A percentile compares a stretch with the other conserved stretches of the same genome.
phyloP scores from a whole-genome alignment of 345 rosid species.

The Syzygium oleosum region DNA sequence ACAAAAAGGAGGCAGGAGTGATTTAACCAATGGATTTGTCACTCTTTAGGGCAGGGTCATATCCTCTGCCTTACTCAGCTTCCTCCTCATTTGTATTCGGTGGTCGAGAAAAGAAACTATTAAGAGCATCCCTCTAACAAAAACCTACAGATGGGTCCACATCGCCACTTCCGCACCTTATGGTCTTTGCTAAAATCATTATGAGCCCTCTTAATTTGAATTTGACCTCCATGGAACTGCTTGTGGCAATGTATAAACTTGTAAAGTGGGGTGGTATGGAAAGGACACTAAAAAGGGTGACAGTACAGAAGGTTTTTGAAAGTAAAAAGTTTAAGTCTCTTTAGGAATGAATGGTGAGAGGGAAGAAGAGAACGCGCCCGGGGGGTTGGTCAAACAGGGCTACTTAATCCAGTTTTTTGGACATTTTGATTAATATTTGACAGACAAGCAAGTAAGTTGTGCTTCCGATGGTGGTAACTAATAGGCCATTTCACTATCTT shows the following conservation, averaged over 20 bases:
- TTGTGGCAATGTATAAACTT: not conserved
- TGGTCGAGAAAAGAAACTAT: not conserved
- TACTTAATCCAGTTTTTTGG: not conserved
- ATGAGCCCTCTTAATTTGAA: not conserved
- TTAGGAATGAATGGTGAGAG: not conserved
- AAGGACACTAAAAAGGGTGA: not conserved
- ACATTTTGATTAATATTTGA: not conserved
- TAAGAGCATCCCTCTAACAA: not conserved
- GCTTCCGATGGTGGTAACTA: not conserved
- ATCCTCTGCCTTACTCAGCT: slow-evolving; percentile 2
- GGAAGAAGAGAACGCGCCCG: not conserved
- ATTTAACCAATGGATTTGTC: not conserved
- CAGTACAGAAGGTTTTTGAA: not conserved
- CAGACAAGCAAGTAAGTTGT: not conserved
- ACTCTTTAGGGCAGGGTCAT: not conserved
- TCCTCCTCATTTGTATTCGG: not conserved
- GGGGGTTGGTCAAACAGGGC: not conserved
- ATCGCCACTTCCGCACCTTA: not conserved
- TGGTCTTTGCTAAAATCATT: not conserved
- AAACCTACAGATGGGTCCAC: not conserved
- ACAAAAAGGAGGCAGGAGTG: not conserved
- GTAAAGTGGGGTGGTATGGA: not conserved
- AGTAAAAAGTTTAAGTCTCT: not conserved
- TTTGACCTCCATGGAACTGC: not conserved
- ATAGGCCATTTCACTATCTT: not conserved